Base-by-base conservation (phyloP, 78 protist species). In the Tieghemostelium lacteum region DNA sequence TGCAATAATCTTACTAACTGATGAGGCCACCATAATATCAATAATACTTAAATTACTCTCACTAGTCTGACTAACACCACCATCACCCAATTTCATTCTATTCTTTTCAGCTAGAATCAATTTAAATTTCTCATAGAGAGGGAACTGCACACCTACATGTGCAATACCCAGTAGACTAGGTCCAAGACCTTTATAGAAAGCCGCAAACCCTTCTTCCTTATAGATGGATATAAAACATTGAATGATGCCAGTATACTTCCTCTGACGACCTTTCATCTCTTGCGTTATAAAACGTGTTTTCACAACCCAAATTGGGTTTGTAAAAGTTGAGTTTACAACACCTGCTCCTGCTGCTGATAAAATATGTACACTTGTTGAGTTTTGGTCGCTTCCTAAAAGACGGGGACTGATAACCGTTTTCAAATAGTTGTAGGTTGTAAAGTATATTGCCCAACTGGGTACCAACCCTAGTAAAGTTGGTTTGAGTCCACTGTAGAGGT, bases 91-190 rank as follows among this genome's bases (percentile, higher is more conserved):
- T 8, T 28, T 22, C 14, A 67, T 24, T 24, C 12, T 45, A 26
- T 16, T 24, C 29, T n/a, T 20, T 22, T 39, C 14, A 1, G 73
- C 1, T 16, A 66, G 31, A 22, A 58, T 45, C 28, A 33, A 28
- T 65, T 94, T 94, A 17, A 95, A 37, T 2, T 54, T 63, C 40
- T 96, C 98, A 58, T 96, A 96, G 1, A 93, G 36, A 19, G 98
- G 98, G 34, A 96, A 87, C 50, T 96, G 98, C 0, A 96, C 94
- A 40, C 93, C 96, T 49, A 96, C 97, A 39, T 96, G 98, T 3
- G 86, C 22, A 3, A 95, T 62, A 10, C 98, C 98, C 16, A 94
- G 52, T 62, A 96, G 37, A 31, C 95, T 88, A 24, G 98, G 95
- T 2, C 85, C 87, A 14, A 96, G 42, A 1, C 98, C 98, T 31